These are phyloP conservation scores for Pseudogymnoascus sp. DNA, from an alignment of 2,329 filamentous ascomycete genomes.

Conservation along the genomic window DNA sequence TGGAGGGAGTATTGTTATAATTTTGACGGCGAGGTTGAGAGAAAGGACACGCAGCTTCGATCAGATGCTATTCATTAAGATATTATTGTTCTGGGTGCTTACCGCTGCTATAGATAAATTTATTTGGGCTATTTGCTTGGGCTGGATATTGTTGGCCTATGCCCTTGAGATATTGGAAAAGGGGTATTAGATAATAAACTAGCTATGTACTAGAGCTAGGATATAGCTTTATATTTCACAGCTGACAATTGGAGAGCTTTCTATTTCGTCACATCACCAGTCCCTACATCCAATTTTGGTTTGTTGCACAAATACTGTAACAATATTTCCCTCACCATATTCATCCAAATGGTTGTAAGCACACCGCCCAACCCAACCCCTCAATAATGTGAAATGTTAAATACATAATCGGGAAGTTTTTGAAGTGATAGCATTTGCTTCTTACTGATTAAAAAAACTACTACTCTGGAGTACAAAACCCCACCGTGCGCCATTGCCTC, in stretches of 20 bases:
- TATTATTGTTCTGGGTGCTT: slow-evolving; percentile 5
- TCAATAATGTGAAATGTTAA: neutral
- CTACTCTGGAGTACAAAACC: neutral
- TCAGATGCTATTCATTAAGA: neutral
- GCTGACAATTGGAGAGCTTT: neutral
- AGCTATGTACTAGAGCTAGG: neutral
- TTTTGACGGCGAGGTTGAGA: slow-evolving; percentile 85
- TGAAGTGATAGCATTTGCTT: neutral
- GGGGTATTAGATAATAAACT: neutral
- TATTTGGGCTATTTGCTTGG: slow-evolving; percentile 9
- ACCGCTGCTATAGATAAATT: slow-evolving; percentile 6
- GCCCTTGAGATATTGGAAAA: neutral
- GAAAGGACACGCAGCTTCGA: slow-evolving; percentile 43
- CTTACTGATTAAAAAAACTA: neutral
- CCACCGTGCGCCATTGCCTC: neutral
- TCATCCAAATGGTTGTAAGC: neutral
- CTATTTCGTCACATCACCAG: neutral
- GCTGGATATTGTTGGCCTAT: slow-evolving; percentile 10
- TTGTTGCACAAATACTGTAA: too few relatives aligned
- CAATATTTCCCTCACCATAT: too few relatives aligned
- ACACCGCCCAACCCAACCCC: neutral
- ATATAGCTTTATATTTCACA: neutral
- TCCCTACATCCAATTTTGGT: neutral
- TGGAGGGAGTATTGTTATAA: slow-evolving; percentile 34
- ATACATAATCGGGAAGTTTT: neutral